phyloP scores from a whole-genome alignment of 148 eudicot species.

The Arctostaphylos glauca region DNA sequence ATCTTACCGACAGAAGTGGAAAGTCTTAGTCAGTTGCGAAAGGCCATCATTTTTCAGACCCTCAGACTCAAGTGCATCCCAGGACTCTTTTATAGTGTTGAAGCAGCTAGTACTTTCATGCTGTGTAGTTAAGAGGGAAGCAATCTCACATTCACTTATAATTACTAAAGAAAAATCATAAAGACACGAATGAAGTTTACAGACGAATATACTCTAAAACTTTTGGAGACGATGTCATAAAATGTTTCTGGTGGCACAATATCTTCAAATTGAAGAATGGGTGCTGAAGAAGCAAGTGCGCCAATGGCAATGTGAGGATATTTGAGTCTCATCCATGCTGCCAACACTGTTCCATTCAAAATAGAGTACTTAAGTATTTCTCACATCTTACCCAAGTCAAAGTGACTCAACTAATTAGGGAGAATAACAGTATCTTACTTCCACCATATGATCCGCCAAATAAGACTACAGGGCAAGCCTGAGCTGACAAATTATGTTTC shows the following conservation, averaged over 20 bases:
- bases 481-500: constrained; percentile 75
- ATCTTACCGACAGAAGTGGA: constrained; percentile 67
- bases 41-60: constrained; percentile 60
- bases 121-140: constrained; percentile 32
- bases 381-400: neutral
- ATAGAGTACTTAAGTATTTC: neutral
- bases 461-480: constrained; percentile 82
- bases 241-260: constrained; percentile 79
- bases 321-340: constrained; percentile 97
- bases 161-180: neutral
- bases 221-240: constrained; percentile 71
- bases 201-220: constrained; percentile 56
- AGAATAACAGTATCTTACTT: constrained; percentile 42
- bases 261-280: constrained; percentile 88
- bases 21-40: constrained; percentile 51
- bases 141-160: neutral
- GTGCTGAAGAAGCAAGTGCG: constrained; percentile 94
- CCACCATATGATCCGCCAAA: constrained; percentile 99
- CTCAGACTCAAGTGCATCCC: constrained; percentile 53
- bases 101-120: constrained; percentile 84
- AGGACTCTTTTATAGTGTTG: constrained; percentile 77
- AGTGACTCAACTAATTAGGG: neutral
- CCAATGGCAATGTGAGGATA: constrained; percentile 88
- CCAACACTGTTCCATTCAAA: constrained; percentile 67
- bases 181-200: neutral